These are phyloP conservation scores for Calonectria leucothoes DNA, from an alignment of 2,329 filamentous ascomycete genomes.

Conservation along the genomic window DNA sequence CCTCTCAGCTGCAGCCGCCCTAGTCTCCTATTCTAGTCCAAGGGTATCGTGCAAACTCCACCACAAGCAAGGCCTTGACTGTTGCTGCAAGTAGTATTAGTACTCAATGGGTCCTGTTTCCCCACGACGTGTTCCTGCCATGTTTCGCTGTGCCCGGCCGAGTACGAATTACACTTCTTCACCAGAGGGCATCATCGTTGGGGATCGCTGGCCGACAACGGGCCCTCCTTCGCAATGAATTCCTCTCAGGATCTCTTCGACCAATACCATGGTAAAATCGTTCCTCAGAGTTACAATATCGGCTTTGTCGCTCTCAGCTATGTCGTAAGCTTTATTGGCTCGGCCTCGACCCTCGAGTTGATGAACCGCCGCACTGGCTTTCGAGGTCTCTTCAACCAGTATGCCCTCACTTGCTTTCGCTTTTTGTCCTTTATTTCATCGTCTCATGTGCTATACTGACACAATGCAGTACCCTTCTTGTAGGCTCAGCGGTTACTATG, in stretches of 20 bases:
- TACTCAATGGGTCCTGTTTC: background rate
- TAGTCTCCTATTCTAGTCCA: conserved; percentile 12
- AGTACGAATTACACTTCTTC: conserved; percentile 17
- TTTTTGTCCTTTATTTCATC: background rate
- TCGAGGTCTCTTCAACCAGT: conserved; percentile 78
- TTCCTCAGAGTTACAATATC: conserved; percentile 62
- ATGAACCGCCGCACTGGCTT: conserved; percentile 80
- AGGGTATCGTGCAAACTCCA: conserved; percentile 27
- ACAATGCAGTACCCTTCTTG: conserved; percentile 67
- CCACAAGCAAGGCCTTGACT: conserved; percentile 22
- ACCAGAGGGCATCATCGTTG: conserved; percentile 20
- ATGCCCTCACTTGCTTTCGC: conserved; percentile 40
- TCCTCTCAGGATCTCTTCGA: conserved; percentile 47
- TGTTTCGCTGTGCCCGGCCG: background rate
- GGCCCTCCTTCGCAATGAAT: conserved; percentile 32
- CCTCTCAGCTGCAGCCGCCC: background rate
- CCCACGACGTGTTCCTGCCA: background rate
- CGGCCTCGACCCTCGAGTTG: conserved; percentile 83
- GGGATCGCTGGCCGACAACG: conserved; percentile 22
- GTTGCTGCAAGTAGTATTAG: conserved; percentile 9
- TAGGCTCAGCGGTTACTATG: conserved; percentile 76
- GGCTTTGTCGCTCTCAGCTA: conserved; percentile 80
- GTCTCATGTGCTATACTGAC: background rate
- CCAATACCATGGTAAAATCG: conserved; percentile 57
- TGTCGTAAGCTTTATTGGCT: conserved; percentile 81